These are phyloP conservation scores for Tricholoma sp. DNA, from an alignment of 768 basidiomycete species.

Conservation along the genomic window DNA sequence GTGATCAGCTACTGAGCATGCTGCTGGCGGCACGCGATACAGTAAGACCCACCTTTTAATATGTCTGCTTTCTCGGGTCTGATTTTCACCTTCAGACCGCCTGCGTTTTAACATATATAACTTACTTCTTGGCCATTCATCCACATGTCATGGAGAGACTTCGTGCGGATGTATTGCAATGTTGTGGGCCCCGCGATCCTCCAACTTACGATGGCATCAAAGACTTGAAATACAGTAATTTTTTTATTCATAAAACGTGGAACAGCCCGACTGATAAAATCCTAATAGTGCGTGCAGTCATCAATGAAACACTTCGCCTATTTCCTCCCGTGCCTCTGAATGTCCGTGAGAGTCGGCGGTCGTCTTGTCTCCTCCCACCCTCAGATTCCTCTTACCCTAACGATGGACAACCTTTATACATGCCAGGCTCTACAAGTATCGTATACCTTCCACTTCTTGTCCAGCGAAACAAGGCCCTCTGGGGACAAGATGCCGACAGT, in stretches of 20 bases:
- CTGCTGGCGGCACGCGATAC: constrained; percentile 78
- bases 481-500: constrained; percentile 73
- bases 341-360: constrained; percentile 49
- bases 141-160: constrained; percentile 51
- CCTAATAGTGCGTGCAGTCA: constrained; percentile 60
- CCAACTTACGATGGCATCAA: constrained; percentile 56
- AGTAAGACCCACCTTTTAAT: constrained; percentile 30
- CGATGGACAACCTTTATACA: constrained; percentile 43
- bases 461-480: constrained; percentile 62
- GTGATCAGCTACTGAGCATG: constrained; percentile 75
- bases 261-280: constrained; percentile 3
- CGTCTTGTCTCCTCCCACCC: constrained; percentile 45
- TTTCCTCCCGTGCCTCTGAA: constrained; percentile 81
- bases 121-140: constrained; percentile 64
- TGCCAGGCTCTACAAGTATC: constrained; percentile 53
- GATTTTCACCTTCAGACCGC: constrained; percentile 45
- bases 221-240: constrained; percentile 60
- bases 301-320: constrained; percentile 73
- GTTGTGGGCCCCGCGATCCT: constrained; percentile 41
- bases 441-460: constrained; percentile 58
- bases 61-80: neutral
- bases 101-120: constrained; percentile 60
- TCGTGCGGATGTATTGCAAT: constrained; percentile 54
- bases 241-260: neutral
- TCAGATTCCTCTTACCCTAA: constrained; percentile 43